These are phyloP conservation scores for Cocos nucifera DNA, from an alignment of 176 grass and related monocot genomes.

Conservation along the genomic window DNA sequence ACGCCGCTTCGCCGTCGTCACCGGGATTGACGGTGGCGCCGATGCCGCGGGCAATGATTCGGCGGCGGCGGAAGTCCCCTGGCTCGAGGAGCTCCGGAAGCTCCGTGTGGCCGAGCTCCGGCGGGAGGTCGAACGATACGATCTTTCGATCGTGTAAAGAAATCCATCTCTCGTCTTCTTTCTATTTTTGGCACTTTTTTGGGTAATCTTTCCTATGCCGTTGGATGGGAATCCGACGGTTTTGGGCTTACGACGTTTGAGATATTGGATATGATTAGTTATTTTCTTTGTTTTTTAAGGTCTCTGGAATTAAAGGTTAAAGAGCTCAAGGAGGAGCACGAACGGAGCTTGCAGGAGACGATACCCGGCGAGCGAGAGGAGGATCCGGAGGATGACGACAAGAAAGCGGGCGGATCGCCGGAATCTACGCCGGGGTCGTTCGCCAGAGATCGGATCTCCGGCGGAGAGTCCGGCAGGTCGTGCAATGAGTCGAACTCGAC, in stretches of 20 bases:
- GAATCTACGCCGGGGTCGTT: conserved; percentile 12
- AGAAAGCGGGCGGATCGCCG: background rate
- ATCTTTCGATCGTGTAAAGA: conserved; percentile 84
- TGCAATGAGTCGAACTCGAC: conserved; percentile 86
- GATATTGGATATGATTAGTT: conserved; percentile 2
- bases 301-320: conserved; percentile 76
- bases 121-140: conserved; percentile 70
- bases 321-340: conserved; percentile 56
- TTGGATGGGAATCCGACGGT: conserved; percentile 35
- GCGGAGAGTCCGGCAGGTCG: conserved; percentile 47
- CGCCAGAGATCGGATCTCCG: conserved; percentile 36
- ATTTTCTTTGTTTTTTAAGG: conserved; percentile 24
- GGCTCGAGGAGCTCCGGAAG: conserved; percentile 70
- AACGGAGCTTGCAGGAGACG: conserved; percentile 24
- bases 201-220: background rate
- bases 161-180: background rate
- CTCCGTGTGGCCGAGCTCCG: conserved; percentile 76
- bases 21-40: background rate
- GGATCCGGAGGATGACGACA: conserved; percentile 24
- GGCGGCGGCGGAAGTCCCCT: conserved; percentile 18
- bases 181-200: background rate
- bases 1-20: conserved; percentile 40
- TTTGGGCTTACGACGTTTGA: too few relatives aligned
- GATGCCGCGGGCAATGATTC: conserved; percentile 13
- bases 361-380: too few relatives aligned